Evolutionary conservation across 2,329 filamentous ascomycete species (phyloP).

Genomic region (Aphanocladium album): DNA sequence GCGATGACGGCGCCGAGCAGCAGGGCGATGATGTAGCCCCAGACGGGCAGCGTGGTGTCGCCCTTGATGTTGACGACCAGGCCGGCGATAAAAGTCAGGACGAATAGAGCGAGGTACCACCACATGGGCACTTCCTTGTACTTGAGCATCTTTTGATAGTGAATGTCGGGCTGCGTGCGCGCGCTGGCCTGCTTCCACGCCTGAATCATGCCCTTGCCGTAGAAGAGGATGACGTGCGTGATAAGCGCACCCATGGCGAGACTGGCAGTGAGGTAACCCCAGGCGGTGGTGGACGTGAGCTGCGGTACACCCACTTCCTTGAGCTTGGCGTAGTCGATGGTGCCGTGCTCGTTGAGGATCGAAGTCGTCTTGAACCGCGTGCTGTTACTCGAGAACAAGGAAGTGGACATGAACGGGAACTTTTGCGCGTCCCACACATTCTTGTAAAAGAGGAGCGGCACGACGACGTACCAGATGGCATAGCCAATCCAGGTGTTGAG

Average conservation of each 20-base stretch:
- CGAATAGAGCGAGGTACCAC: slow-evolving; percentile 30
- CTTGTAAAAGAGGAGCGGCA: slow-evolving; percentile 35
- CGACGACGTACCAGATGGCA: slow-evolving; percentile 29
- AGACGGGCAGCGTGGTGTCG: slow-evolving; percentile 30
- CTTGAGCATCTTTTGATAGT: slow-evolving; percentile 35
- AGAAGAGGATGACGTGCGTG: slow-evolving; percentile 19
- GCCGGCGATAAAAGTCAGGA: slow-evolving; percentile 28
- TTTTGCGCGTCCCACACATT: slow-evolving; percentile 33
- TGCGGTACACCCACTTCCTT: slow-evolving; percentile 21
- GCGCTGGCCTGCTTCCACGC: slow-evolving; percentile 18
- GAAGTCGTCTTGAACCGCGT: slow-evolving; percentile 18
- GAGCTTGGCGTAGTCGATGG: slow-evolving; percentile 24
- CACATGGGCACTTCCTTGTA: slow-evolving; percentile 35
- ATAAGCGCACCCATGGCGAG: slow-evolving; percentile 20
- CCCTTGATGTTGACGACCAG: slow-evolving; percentile 31
- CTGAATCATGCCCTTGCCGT: slow-evolving; percentile 16
- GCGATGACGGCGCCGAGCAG: slow-evolving; percentile 33
- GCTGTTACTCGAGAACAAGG: slow-evolving; percentile 25
- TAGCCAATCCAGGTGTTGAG: slow-evolving; percentile 34
- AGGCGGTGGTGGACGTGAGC: slow-evolving; percentile 24
- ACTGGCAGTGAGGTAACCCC: slow-evolving; percentile 28
- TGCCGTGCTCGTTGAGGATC: slow-evolving; percentile 19
- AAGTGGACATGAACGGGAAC: slow-evolving; percentile 28
- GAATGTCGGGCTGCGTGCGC: slow-evolving; percentile 28
- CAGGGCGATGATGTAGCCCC: slow-evolving; percentile 32